Conservation (phyloP, 164 flowering plant genomes). For the Vitis labrusca region DNA sequence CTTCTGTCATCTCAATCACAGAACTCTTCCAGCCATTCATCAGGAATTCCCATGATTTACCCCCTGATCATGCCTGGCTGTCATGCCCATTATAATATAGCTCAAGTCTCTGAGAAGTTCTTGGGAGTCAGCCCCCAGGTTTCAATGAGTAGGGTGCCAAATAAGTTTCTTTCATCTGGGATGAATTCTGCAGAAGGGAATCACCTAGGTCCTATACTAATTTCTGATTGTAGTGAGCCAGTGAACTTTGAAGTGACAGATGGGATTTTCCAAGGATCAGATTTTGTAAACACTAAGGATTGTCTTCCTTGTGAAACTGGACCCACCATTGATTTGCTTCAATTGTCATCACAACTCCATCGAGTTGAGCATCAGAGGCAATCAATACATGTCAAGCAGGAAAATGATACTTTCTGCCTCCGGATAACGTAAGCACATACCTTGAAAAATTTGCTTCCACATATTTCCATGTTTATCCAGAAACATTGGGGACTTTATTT, state of each 20-base stretch:
- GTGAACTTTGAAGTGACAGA: constrained; percentile 29
- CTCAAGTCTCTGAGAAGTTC: constrained; percentile 32
- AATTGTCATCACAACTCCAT: constrained; percentile 61
- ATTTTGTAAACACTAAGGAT: constrained; percentile 24
- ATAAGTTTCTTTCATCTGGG: constrained; percentile 33
- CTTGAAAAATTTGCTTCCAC: not conserved
- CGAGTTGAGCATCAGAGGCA: constrained; percentile 48
- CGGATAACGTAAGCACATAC: constrained; percentile 21
- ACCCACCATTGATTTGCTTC: constrained; percentile 48
- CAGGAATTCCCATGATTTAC: constrained; percentile 35
- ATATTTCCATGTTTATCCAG: not conserved
- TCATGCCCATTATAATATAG: constrained; percentile 23
- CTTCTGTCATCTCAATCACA: constrained; percentile 73
- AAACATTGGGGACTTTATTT: not conserved
- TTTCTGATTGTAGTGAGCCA: constrained; percentile 31
- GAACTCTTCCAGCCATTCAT: constrained; percentile 35
- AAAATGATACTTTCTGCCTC: constrained; percentile 37
- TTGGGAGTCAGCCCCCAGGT: constrained; percentile 28
- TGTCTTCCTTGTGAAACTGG: constrained; percentile 31
- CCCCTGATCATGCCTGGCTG: constrained; percentile 25
- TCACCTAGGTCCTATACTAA: constrained; percentile 26
- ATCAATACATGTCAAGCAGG: constrained; percentile 36
- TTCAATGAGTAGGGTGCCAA: constrained; percentile 35
- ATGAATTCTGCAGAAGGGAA: constrained; percentile 33
- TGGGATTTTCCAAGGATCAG: constrained; percentile 34